phyloP scores from a whole-genome alignment of 2,329 filamentous ascomycete species.

The Thermomyces lanuginosus region DNA sequence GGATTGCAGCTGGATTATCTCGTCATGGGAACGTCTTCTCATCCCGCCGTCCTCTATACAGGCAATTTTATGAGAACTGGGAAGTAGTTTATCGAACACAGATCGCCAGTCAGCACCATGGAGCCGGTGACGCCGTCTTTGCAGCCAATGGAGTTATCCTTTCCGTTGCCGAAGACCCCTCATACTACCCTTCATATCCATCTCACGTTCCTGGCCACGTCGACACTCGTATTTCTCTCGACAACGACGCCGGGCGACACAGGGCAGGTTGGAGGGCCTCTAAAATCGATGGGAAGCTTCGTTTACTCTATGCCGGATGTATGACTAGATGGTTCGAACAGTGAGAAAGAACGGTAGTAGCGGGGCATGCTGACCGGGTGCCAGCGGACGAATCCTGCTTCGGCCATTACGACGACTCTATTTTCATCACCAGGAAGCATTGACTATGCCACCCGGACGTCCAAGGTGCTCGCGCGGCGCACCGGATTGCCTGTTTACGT shows the following conservation, averaged over 20 bases:
- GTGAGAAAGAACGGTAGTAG: conserved; percentile 4
- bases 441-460: conserved; percentile 73
- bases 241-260: conserved; percentile 34
- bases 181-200: conserved; percentile 44
- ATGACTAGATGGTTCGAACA: too few species aligned
- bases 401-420: conserved; percentile 58
- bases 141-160: conserved; percentile 38
- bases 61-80: too few species aligned
- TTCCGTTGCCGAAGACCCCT: conserved; percentile 40
- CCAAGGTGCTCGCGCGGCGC: conserved; percentile 64
- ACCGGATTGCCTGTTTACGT: conserved; percentile 69
- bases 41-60: too few species aligned
- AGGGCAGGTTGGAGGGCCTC: conserved; percentile 11
- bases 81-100: too few species aligned
- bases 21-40: too few species aligned
- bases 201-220: conserved; percentile 37
- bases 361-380: conserved; percentile 7
- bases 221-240: conserved; percentile 40
- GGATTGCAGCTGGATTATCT: too few species aligned
- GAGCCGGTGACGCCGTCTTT: conserved; percentile 13
- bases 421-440: conserved; percentile 56
- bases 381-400: conserved; percentile 29
- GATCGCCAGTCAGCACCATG: too few species aligned
- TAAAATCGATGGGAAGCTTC: conserved; percentile 61
- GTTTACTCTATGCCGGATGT: conserved; percentile 91